These are phyloP conservation scores for Mycena crocata DNA, from an alignment of 768 basidiomycete species.

Conservation along the genomic window DNA sequence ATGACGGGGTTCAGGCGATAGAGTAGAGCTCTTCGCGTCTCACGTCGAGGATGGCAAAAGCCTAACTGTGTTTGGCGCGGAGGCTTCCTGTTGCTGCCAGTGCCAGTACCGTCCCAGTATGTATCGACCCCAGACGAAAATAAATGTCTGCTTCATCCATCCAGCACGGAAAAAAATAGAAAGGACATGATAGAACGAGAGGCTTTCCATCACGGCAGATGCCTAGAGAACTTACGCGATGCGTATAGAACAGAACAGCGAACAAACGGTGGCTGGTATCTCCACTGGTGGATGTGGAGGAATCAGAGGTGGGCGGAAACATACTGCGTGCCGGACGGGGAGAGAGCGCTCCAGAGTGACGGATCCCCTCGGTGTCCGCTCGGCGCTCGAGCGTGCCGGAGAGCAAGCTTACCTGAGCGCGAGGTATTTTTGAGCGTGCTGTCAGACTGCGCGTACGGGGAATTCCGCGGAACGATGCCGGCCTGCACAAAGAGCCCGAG, in stretches of 20 bases:
- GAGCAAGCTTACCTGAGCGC: neutral
- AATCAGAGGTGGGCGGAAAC: neutral
- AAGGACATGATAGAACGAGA: neutral
- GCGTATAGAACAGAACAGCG: too few relatives aligned
- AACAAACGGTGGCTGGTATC: slow-evolving; percentile 1
- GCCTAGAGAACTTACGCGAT: too few relatives aligned
- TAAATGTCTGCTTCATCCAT: neutral
- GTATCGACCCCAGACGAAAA: neutral
- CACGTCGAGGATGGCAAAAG: neutral
- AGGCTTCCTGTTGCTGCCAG: neutral
- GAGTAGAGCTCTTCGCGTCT: slow-evolving; percentile 53
- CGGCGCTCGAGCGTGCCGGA: neutral
- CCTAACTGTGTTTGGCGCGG: neutral
- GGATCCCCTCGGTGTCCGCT: slow-evolving; percentile 22
- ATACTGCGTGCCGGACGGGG: slow-evolving; percentile 4
- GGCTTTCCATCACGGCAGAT: neutral
- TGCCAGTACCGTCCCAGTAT: neutral
- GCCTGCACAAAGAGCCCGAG: neutral
- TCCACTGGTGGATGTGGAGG: neutral
- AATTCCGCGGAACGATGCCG: neutral
- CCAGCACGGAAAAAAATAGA: neutral
- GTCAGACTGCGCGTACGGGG: neutral
- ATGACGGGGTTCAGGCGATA: slow-evolving; percentile 92
- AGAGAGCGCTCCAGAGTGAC: neutral
- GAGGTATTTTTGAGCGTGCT: neutral